Percentiles rank a stretch among this genome's conserved stretches.
These are phyloP conservation scores for Cantharellus anzutake DNA, from an alignment of 768 basidiomycete genomes.

Conservation along the genomic window DNA sequence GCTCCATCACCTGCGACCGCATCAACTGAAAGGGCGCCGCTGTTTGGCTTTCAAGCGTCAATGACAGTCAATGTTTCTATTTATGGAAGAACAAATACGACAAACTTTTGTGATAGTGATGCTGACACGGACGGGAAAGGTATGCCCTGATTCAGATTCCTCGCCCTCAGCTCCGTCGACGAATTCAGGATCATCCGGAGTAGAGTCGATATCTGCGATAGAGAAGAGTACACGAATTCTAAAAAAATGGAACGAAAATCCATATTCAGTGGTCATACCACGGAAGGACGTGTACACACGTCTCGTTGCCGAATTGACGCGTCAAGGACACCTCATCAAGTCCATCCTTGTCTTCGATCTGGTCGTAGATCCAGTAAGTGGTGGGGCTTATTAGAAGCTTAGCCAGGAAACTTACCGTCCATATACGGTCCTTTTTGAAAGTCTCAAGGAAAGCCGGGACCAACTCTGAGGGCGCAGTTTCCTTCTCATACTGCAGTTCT, in stretches of 20 bases:
- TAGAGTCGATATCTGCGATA: conserved; percentile 61
- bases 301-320: conserved; percentile 23
- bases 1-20: conserved; percentile 52
- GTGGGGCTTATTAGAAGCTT: not conserved
- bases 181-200: conserved; percentile 17
- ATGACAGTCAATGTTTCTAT: not conserved
- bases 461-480: conserved; percentile 24
- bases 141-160: conserved; percentile 21
- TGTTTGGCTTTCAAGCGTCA: conserved; percentile 21
- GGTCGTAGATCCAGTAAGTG: not conserved
- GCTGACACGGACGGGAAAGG: conserved; percentile 60
- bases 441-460: conserved; percentile 60
- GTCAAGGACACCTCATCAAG: conserved; percentile 23
- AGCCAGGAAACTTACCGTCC: conserved; percentile 38
- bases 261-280: not conserved
- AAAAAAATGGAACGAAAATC: not conserved
- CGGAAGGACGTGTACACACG: conserved; percentile 13
- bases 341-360: conserved; percentile 19
- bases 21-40: conserved; percentile 63
- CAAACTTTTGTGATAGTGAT: conserved; percentile 70
- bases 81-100: not conserved
- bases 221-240: conserved; percentile 87
- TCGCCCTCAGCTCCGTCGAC: conserved; percentile 12
- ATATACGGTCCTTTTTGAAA: conserved; percentile 56
- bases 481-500: conserved; percentile 76